Evolutionary conservation across 2,329 filamentous ascomycete genomes (phyloP).

Genomic region (Plectosphaerella cucumerina): DNA sequence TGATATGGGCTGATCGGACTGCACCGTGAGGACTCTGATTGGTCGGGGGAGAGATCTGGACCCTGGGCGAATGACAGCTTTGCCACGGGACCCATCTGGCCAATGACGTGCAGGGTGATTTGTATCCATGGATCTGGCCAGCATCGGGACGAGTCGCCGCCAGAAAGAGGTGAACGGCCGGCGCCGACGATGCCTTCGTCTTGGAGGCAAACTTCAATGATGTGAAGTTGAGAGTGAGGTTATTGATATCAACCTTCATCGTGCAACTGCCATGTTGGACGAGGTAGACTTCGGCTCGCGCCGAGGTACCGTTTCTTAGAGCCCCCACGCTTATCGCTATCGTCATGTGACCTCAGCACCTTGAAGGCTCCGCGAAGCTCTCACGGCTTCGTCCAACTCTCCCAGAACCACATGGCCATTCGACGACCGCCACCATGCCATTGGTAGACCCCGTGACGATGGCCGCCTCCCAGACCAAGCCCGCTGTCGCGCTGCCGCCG

Average conservation of each 20-base stretch:
- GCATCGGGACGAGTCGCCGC: not conserved
- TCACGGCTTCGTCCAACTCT: not conserved
- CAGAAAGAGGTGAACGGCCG: not conserved
- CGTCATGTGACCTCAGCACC: conserved; percentile 12
- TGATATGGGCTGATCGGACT: conserved; percentile 14
- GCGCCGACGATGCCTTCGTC: not conserved
- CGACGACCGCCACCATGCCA: conserved; percentile 20
- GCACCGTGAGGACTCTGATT: conserved; percentile 9
- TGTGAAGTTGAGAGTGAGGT: not conserved
- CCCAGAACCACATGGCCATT: not conserved
- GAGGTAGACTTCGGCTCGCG: too few relatives aligned
- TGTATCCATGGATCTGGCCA: not conserved
- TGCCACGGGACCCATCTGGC: conserved; percentile 1
- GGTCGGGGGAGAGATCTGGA: conserved; percentile 4
- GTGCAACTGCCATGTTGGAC: not conserved
- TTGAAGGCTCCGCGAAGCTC: not conserved
- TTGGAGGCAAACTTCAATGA: not conserved
- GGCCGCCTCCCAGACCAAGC: conserved; percentile 26
- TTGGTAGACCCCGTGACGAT: conserved; percentile 32
- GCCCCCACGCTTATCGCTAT: conserved; percentile 11
- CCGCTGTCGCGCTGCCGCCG: conserved; percentile 20
- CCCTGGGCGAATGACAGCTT: conserved; percentile 10
- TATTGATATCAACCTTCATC: not conserved
- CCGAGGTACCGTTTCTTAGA: too few relatives aligned
- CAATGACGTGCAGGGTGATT: conserved; percentile 1